phyloP scores from a whole-genome alignment of 805 yeast genomes.

The Phaffomyces thermotolerans region DNA sequence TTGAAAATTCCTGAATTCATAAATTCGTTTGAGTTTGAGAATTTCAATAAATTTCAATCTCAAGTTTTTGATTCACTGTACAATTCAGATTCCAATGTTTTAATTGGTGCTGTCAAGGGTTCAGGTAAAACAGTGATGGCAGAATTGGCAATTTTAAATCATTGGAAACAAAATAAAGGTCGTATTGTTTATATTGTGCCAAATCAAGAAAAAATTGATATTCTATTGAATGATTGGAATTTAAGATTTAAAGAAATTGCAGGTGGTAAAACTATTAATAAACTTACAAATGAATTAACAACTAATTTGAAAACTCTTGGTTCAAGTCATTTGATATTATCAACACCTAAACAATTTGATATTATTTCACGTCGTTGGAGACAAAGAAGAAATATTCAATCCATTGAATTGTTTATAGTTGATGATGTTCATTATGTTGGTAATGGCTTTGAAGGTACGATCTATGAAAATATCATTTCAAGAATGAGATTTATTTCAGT shows the following conservation, averaged over 20 bases:
- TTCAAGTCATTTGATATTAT: conserved; percentile 56
- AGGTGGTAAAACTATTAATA: conserved; percentile 50
- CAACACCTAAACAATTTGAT: conserved; percentile 79
- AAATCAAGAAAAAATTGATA: conserved; percentile 46
- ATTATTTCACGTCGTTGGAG: conserved; percentile 74
- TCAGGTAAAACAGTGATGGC: conserved; percentile 68
- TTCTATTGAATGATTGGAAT: conserved; percentile 43
- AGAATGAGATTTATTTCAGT: conserved; percentile 64
- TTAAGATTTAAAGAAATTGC: conserved; percentile 39
- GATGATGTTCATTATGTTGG: conserved; percentile 72
- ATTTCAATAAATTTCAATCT: conserved; percentile 69
- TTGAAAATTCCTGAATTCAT: conserved; percentile 42
- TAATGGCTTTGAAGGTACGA: conserved; percentile 44
- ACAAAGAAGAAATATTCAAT: conserved; percentile 60
- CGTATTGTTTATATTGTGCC: conserved; percentile 71
- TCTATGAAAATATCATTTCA: conserved; percentile 64
- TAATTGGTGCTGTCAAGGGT: conserved; percentile 70
- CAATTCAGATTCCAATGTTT: conserved; percentile 47
- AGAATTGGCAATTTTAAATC: conserved; percentile 63
- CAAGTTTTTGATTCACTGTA: conserved; percentile 59
- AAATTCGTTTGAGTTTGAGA: conserved; percentile 36
- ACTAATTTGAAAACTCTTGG: conserved; percentile 51
- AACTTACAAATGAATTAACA: conserved; percentile 45
- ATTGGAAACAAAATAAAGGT: conserved; percentile 66
- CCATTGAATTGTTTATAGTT: conserved; percentile 59